phyloP scores from a whole-genome alignment of 176 grass and related monocot species.

The Rhynchospora tenuis region DNA sequence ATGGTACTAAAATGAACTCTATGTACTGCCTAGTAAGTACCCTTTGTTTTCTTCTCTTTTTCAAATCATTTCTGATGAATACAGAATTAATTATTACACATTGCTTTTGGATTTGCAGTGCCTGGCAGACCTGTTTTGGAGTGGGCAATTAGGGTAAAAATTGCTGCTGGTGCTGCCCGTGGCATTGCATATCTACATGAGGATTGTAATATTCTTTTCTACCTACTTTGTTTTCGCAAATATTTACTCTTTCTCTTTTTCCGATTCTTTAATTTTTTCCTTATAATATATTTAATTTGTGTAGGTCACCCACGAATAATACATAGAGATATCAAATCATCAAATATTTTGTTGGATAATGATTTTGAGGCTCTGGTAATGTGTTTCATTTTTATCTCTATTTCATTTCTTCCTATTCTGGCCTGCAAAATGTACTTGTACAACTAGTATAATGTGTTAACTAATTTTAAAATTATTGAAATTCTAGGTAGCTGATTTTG shows the following conservation, averaged over 20 bases:
- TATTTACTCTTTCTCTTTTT: neutral
- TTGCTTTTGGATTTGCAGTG: conserved; percentile 28
- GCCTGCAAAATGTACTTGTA: neutral
- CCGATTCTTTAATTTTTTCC: neutral
- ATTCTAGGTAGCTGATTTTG: conserved; percentile 88
- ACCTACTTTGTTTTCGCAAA: neutral
- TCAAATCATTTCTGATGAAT: neutral
- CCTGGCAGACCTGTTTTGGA: conserved; percentile 50
- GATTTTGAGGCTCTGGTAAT: conserved; percentile 86
- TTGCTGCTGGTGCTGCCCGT: conserved; percentile 76
- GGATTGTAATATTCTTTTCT: conserved; percentile 63
- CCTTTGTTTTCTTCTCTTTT: neutral
- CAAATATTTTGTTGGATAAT: conserved; percentile 93
- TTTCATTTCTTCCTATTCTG: neutral
- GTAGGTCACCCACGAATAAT: conserved; percentile 89
- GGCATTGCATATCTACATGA: conserved; percentile 93
- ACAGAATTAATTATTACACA: neutral
- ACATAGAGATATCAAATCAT: conserved; percentile 94
- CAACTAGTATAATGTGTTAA: neutral
- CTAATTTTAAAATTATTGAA: neutral
- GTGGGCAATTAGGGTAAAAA: conserved; percentile 63
- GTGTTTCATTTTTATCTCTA: neutral
- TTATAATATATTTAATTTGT: conserved; percentile 12
- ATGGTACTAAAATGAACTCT: neutral
- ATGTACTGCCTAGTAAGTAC: neutral